Percentiles rank a stretch among this genome's conserved stretches.
These are phyloP conservation scores for Lactifluus echinatus DNA, from an alignment of 768 basidiomycete genomes.

Conservation along the genomic window DNA sequence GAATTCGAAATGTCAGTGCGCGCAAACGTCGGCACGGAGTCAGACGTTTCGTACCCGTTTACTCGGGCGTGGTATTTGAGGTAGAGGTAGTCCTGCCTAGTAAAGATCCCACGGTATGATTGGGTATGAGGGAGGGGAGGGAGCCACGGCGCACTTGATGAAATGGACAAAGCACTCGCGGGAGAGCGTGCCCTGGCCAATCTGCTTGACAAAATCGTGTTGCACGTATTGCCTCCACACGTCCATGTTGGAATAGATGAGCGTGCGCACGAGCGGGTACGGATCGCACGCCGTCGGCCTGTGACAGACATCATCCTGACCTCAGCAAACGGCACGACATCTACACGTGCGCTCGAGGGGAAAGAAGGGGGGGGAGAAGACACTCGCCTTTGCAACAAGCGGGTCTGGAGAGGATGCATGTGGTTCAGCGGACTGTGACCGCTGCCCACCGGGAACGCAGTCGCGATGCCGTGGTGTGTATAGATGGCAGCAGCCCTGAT, in stretches of 20 bases:
- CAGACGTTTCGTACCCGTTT: slow-evolving; percentile 45
- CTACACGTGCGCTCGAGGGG: too few relatives aligned
- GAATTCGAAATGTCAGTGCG: not conserved
- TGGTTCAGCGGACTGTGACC: slow-evolving; percentile 88
- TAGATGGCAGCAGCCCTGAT: slow-evolving; percentile 54
- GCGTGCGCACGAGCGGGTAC: slow-evolving; percentile 56
- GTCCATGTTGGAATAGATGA: slow-evolving; percentile 47
- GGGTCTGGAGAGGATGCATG: slow-evolving; percentile 46
- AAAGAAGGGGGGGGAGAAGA: not conserved
- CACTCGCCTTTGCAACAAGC: slow-evolving; percentile 49
- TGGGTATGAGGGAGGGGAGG: not conserved
- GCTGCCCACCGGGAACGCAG: slow-evolving; percentile 55
- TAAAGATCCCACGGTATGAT: not conserved
- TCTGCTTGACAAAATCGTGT: slow-evolving; percentile 73
- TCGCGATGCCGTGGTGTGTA: slow-evolving; percentile 65
- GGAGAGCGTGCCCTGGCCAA: slow-evolving; percentile 65
- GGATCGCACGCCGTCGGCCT: slow-evolving; percentile 50
- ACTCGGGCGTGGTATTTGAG: slow-evolving; percentile 78
- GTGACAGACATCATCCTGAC: not conserved
- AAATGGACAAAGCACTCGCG: slow-evolving; percentile 70
- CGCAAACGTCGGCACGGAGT: too few relatives aligned
- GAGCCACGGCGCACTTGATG: slow-evolving; percentile 52
- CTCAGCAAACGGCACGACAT: not conserved
- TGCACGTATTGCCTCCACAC: slow-evolving; percentile 71
- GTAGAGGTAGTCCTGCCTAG: slow-evolving; percentile 75